Evolutionary conservation across 805 yeast species (phyloP).

Genomic region (Zygoascus flipseniorum): DNA sequence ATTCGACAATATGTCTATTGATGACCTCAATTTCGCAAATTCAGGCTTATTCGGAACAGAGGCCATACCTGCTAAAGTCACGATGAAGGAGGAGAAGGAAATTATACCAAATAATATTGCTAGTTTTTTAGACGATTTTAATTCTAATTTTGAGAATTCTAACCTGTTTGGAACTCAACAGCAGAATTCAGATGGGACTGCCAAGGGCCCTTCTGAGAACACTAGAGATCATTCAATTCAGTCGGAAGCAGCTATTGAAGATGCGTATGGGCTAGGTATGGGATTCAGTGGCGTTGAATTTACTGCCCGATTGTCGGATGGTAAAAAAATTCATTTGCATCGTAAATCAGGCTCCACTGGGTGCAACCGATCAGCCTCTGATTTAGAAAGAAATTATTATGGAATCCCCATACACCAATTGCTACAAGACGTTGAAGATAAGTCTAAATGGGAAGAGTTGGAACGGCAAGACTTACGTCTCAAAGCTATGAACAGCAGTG

Average conservation of each 20-base stretch:
- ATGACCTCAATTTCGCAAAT: background rate
- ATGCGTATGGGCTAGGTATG: background rate
- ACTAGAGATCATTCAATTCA: too few species aligned
- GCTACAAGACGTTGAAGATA: background rate
- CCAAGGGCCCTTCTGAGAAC: too few species aligned
- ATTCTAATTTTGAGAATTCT: background rate
- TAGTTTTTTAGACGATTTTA: background rate
- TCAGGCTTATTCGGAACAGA: background rate
- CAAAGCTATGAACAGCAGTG: background rate
- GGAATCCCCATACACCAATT: slow-evolving; percentile 1
- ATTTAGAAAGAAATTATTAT: background rate
- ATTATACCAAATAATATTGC: background rate
- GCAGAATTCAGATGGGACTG: too few species aligned
- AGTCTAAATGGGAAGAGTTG: background rate
- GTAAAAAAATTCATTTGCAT: background rate
- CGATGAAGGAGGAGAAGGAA: background rate
- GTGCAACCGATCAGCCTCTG: background rate
- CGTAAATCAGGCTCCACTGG: background rate
- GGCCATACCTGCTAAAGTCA: background rate
- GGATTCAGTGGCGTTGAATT: background rate
- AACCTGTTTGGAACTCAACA: background rate
- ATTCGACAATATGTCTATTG: background rate
- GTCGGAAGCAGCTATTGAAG: too few species aligned
- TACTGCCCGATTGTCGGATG: background rate
- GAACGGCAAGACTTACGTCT: background rate